Percentiles rank a stretch among this genome's conserved stretches.
phyloP scores from a whole-genome alignment of 2,329 filamentous ascomycete genomes.

The Rachicladosporium sp. region DNA sequence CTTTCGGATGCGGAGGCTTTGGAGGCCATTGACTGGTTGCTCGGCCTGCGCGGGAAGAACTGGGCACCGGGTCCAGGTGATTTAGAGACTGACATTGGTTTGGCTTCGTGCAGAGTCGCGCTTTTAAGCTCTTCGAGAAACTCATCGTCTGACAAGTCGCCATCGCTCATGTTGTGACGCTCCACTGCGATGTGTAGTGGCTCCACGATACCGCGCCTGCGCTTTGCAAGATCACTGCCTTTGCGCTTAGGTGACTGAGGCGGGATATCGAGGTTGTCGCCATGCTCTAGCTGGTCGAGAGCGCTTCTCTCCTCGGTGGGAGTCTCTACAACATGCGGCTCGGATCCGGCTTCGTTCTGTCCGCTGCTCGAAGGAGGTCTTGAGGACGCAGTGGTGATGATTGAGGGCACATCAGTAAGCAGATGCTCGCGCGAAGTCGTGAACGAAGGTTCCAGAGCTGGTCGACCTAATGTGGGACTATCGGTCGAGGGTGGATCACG shows the following conservation, averaged over 20 bases:
- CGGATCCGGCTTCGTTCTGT: background rate
- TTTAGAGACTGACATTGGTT: conserved; percentile 64
- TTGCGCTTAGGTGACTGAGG: conserved; percentile 7
- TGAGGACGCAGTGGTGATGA: conserved; percentile 5
- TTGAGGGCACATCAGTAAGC: conserved; percentile 4
- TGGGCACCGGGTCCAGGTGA: conserved; percentile 67
- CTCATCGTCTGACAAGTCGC: conserved; percentile 49
- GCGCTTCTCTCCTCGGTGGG: background rate
- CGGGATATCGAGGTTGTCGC: background rate
- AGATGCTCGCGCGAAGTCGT: conserved; percentile 1
- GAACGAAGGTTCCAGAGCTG: background rate
- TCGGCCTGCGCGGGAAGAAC: conserved; percentile 33
- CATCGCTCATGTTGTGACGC: conserved; percentile 29
- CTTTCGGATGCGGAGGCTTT: too few relatives aligned
- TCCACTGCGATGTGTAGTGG: conserved; percentile 26
- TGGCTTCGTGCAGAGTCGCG: conserved; percentile 73
- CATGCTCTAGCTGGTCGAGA: conserved; percentile 4
- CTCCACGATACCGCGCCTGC: conserved; percentile 28
- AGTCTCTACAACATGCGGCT: background rate
- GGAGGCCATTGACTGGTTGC: too few relatives aligned
- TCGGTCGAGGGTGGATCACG: too few relatives aligned
- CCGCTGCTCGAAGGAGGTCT: conserved; percentile 1
- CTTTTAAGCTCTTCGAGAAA: conserved; percentile 66
- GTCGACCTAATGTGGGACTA: too few relatives aligned
- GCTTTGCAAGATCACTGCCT: conserved; percentile 22